Conservation (phyloP, 495 filamentous ascomycete genomes). For the Neurospora tetraspora region DNA sequence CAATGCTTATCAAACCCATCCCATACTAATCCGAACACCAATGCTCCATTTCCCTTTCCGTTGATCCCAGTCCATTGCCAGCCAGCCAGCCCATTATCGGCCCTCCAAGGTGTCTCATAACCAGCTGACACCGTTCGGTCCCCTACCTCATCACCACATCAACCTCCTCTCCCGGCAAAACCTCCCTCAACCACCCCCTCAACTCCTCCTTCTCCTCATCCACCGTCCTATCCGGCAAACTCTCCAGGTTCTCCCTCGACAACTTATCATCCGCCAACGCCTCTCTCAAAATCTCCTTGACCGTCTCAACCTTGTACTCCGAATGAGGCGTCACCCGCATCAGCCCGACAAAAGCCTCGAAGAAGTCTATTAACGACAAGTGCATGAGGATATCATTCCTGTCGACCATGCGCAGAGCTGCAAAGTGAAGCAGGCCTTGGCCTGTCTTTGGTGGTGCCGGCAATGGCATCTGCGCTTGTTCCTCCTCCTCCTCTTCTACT, state of each 20-base stretch:
- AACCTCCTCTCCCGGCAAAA: slow-evolving; percentile 19
- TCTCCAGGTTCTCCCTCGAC: slow-evolving; percentile 31
- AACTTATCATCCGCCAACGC: slow-evolving; percentile 28
- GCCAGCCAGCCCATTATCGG: background rate
- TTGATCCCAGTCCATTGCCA: no score
- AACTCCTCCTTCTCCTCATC: slow-evolving; percentile 34
- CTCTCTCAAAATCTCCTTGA: slow-evolving; percentile 27
- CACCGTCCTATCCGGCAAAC: slow-evolving; percentile 32
- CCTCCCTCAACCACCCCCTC: slow-evolving; percentile 26
- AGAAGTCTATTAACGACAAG: slow-evolving; percentile 67
- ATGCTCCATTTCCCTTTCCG: no score
- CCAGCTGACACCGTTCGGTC: no score
- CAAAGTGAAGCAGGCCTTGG: slow-evolving; percentile 63
- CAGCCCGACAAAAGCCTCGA: slow-evolving; percentile 50
- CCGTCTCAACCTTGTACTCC: slow-evolving; percentile 28
- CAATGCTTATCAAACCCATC: no score
- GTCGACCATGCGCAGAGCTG: slow-evolving; percentile 64
- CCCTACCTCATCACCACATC: slow-evolving; percentile 9
- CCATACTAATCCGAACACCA: no score
- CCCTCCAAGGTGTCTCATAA: background rate
- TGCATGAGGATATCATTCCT: slow-evolving; percentile 70
- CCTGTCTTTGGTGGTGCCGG: slow-evolving; percentile 13
- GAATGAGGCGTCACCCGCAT: slow-evolving; percentile 36
- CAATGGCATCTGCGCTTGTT: slow-evolving; percentile 7
- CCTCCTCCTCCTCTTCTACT: background rate